Evolutionary conservation across 352 stramenopile species (phyloP), one percentile per base, ranked within the genome.

Genomic region (Phytopythium mirpurense): DNA sequence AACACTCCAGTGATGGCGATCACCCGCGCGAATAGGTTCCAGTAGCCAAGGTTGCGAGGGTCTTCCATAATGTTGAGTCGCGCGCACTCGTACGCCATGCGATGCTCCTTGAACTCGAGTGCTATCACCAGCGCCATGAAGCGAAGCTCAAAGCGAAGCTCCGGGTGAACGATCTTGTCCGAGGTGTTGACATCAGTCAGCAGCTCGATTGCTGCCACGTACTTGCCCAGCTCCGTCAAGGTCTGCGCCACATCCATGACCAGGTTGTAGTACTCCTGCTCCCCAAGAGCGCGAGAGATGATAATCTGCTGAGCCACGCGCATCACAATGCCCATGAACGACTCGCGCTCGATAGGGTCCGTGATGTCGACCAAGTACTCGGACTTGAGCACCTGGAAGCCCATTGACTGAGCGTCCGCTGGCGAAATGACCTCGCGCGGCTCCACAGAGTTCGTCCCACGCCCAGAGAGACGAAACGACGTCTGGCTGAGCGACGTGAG

Each of bases 1-100:
- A 88, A 94, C 4, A 92, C 81, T 19, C 83, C 83, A 5, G 81
- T 92, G 54, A 88, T 84, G 37, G 80, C 72, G 34, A 94, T 92
- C 29, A 94, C 83, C 11, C 81, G 77, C 11, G 78, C 76, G 62
- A 94, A 94, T 37, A 94, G 51, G 58, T 87, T 92, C 83, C 83
- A 94, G 55, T 91, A 94, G 37, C 79, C 83, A 5, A 90, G 60
- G 50, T 94, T 86, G 21, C 78, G 65, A 0, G 81, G 82, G 35
- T 92, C 83, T 61, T 94, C 83, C 61, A 94, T 81, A 57, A 94
- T 87, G 67, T 94, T 94, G 24, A 94, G 67, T 19, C 81, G 75
- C 18, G 82, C 83, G 47, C 83, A 94, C 54, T 94, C 83, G 61
- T 94, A 94, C 18, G 83, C 83, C 83, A 94, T 94, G 32, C 83